These are phyloP conservation scores for Entomortierella parvispora DNA, from an alignment of 192 early-diverging fungal genomes.

Conservation along the genomic window DNA sequence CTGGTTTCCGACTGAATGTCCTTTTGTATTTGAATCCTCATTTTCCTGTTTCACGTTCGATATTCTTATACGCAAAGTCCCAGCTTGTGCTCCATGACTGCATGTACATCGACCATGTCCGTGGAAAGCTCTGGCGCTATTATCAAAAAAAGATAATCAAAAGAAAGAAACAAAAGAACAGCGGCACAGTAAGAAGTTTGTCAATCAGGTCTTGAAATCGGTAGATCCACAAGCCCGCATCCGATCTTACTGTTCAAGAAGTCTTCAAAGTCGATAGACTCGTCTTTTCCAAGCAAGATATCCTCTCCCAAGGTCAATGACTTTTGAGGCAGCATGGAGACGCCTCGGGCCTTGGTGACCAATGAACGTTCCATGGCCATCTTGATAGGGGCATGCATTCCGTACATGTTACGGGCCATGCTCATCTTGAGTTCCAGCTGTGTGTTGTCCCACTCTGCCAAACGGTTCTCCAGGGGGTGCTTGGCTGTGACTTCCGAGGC, in stretches of 20 bases:
- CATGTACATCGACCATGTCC: conserved; percentile 71
- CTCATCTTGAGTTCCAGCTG: conserved; percentile 83
- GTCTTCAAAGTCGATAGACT: conserved; percentile 91
- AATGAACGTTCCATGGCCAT: conserved; percentile 90
- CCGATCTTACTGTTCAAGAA: conserved; percentile 77
- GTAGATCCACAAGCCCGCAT: not conserved
- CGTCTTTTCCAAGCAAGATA: conserved; percentile 90
- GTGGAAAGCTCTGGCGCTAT: conserved; percentile 68
- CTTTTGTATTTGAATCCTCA: too few species aligned
- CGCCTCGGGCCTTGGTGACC: conserved; percentile 62
- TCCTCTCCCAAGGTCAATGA: conserved; percentile 73
- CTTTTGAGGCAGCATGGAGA: conserved; percentile 62
- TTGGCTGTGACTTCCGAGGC: conserved; percentile 66
- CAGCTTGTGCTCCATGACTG: conserved; percentile 72
- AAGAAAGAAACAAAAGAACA: not conserved
- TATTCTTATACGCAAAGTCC: conserved; percentile 60
- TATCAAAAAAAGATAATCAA: conserved; percentile 6
- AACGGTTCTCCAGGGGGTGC: conserved; percentile 85
- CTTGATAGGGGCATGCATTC: conserved; percentile 92
- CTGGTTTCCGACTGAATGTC: too few species aligned
- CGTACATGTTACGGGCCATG: conserved; percentile 84
- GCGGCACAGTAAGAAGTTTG: not conserved
- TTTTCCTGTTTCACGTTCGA: conserved; percentile 1
- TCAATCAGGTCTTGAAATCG: too few species aligned
- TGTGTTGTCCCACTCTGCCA: conserved; percentile 86